Conservation (phyloP, 768 basidiomycete species). For the Termitomyces sp. region DNA sequence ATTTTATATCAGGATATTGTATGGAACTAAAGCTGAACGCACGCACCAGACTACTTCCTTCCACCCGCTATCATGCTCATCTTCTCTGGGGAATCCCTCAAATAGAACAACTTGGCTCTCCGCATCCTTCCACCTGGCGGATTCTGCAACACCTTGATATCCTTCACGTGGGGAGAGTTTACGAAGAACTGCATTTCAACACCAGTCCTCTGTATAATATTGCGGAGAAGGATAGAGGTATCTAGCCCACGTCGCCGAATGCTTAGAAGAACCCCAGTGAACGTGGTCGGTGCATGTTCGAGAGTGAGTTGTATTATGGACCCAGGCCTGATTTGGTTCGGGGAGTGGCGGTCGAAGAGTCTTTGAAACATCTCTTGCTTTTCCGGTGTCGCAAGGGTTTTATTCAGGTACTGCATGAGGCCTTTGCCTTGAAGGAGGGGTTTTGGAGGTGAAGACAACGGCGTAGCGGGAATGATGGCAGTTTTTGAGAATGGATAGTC, state of each 20-base stretch:
- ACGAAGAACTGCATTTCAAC: slow-evolving; percentile 92
- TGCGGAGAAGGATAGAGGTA: slow-evolving; percentile 85
- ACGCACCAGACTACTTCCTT: slow-evolving; percentile 24
- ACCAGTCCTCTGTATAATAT: slow-evolving; percentile 86
- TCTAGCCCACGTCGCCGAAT: slow-evolving; percentile 80
- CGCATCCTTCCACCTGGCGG: slow-evolving; percentile 60
- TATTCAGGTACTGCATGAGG: slow-evolving; percentile 68
- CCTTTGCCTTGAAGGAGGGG: slow-evolving; percentile 64
- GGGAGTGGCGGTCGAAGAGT: slow-evolving; percentile 68
- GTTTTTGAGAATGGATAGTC: slow-evolving; percentile 71
- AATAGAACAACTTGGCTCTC: slow-evolving; percentile 78
- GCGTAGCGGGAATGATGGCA: slow-evolving; percentile 47
- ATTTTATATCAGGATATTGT: not conserved
- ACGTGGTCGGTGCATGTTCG: slow-evolving; percentile 71
- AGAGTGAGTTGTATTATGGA: slow-evolving; percentile 81
- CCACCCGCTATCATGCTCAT: slow-evolving; percentile 67
- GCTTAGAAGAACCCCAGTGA: slow-evolving; percentile 85
- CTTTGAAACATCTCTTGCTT: slow-evolving; percentile 63
- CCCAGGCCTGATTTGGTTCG: slow-evolving; percentile 67
- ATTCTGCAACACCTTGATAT: slow-evolving; percentile 71
- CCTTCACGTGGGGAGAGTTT: slow-evolving; percentile 81
- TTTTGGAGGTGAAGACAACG: slow-evolving; percentile 34
- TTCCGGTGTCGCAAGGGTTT: slow-evolving; percentile 58
- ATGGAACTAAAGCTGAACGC: not conserved
- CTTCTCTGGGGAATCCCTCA: slow-evolving; percentile 78